phyloP scores from a whole-genome alignment of 129 eudicot species.

The Pseudognaphalium luteoalbum region DNA sequence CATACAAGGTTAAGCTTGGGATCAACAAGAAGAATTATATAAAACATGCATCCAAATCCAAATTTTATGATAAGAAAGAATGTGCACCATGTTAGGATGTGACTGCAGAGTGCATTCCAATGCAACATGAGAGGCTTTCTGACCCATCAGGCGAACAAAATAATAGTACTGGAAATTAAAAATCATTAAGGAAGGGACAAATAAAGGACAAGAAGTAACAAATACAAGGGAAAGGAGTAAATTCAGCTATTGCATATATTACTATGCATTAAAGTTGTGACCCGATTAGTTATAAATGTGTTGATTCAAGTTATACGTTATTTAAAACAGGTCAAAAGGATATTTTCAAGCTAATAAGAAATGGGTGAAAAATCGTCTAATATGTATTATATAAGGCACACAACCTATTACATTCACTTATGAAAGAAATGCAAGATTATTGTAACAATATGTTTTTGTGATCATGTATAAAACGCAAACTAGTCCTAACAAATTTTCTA shows the following conservation, averaged over 20 bases:
- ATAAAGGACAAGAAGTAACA: not conserved
- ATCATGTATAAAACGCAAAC: too few relatives aligned
- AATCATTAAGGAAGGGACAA: constrained; percentile 8
- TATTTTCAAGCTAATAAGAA: too few relatives aligned
- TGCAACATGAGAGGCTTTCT: constrained; percentile 95
- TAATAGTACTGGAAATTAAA: constrained; percentile 69
- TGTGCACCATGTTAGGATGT: constrained; percentile 85
- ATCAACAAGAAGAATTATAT: not conserved
- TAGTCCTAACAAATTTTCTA: too few relatives aligned
- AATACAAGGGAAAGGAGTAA: not conserved
- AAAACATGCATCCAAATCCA: not conserved
- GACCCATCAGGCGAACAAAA: constrained; percentile 93
- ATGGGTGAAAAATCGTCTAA: too few relatives aligned
- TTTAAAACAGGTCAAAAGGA: too few relatives aligned
- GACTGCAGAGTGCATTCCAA: constrained; percentile 97
- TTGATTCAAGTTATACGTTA: too few relatives aligned
- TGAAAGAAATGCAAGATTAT: too few relatives aligned
- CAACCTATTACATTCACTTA: too few relatives aligned
- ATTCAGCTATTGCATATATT: too few relatives aligned
- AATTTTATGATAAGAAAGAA: not conserved
- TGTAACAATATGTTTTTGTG: not conserved
- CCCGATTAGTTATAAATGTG: too few relatives aligned
- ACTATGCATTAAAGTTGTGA: not conserved
- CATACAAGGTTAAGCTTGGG: constrained; percentile 1
- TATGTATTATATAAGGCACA: too few relatives aligned